Percentiles rank a stretch among this genome's conserved stretches.
Conservation (phyloP, 768 basidiomycete species). For the Russula emetica region DNA sequence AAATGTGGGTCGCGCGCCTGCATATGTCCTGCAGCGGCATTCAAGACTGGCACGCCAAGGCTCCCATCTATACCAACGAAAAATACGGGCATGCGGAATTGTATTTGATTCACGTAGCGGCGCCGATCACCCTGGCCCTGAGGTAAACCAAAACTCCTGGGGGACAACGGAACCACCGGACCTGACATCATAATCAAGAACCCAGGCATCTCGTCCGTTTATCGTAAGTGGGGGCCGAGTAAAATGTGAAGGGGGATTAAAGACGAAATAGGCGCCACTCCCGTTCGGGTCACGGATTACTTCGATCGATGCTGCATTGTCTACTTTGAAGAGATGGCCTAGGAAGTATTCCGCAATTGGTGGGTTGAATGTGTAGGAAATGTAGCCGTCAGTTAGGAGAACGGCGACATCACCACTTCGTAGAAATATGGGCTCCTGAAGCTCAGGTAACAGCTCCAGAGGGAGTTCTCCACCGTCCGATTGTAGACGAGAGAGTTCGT, state of each 20-base stretch:
- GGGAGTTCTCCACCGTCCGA: too few relatives aligned
- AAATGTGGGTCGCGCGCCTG: not conserved
- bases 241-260: not conserved
- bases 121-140: constrained; percentile 13
- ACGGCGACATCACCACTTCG: too few relatives aligned
- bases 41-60: constrained; percentile 15
- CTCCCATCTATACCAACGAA: constrained; percentile 12
- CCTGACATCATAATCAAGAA: constrained; percentile 16
- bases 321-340: constrained; percentile 3
- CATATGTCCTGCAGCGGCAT: constrained; percentile 17
- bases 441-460: too few relatives aligned
- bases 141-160: constrained; percentile 22
- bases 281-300: not conserved
- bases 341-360: constrained; percentile 4
- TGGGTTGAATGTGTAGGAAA: constrained; percentile 15
- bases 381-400: constrained; percentile 12
- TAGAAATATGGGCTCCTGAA: not conserved
- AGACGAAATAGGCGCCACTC: constrained; percentile 5
- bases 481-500: too few relatives aligned
- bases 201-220: constrained; percentile 1
- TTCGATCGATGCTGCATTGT: not conserved
- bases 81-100: constrained; percentile 15
- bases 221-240: not conserved
- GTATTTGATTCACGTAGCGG: constrained; percentile 16
- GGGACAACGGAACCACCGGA: constrained; percentile 19